Base-by-base conservation (phyloP, 2,329 filamentous ascomycete genomes). In the Monosporascus sp. region DNA sequence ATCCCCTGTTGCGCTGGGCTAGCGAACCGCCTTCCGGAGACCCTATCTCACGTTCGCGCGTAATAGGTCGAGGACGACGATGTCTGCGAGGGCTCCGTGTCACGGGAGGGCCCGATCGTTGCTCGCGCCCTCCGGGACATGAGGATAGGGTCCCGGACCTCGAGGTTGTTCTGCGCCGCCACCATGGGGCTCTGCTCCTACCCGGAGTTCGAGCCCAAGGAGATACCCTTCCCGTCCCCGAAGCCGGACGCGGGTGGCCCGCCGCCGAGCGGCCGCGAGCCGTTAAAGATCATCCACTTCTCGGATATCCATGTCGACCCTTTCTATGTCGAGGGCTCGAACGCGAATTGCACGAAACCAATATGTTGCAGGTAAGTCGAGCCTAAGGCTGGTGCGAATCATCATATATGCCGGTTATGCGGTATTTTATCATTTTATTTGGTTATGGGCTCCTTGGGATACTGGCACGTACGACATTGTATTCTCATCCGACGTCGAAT, bases 241-340 rank as follows among this genome's bases (percentile, higher is more conserved):
- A 75, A 73, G 7, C 53, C 65, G 17, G 47, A n/a, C n/a, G 11
- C 26, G 15, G 71, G 76, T 1, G 14, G 40, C 15, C 72, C 74
- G 17, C 43, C 52, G 1, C 68, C 77, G 2, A 79, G 76, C 50
- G 73, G 75, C 3, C 65, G 74, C 62, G 59, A 68, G 5, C 76
- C 79, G 6, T 62, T 83, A 57, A 75, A 78, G 58, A 70, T 85
- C 5, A 78, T 83, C 24, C 82, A 85, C 60, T 79, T 80, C 63
- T 82, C 78, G 14, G 82, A 85, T 57, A 80, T 82, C 43, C 82
- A 85, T 54, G 69, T 85, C 51, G 81, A 85, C 57, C 75, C 74
- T 6, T 70, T 74, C 11, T 85, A 85, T 62, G 72, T 74, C 24
- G 66, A 73, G 2, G 82, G 81, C 0, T 72, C 78, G 7, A 82